Conservation (phyloP, 108 stramenopile genomes). For the Nitzschia palea region DNA sequence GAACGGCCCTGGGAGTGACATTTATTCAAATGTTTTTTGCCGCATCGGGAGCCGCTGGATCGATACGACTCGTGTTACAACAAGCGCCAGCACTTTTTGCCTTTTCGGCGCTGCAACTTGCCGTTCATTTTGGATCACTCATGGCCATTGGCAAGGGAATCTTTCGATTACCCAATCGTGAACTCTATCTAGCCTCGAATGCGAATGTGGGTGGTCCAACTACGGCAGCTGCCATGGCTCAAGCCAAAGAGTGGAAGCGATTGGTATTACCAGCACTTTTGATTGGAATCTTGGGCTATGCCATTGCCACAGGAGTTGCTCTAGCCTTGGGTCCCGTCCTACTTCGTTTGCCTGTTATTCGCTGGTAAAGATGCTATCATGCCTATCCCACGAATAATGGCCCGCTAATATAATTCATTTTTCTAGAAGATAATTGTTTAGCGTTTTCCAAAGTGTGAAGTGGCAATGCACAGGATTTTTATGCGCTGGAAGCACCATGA, state of each 20-base stretch:
- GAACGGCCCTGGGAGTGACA: slow-evolving; percentile 66
- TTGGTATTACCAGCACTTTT: slow-evolving; percentile 78
- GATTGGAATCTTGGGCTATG: slow-evolving; percentile 92
- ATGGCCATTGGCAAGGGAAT: slow-evolving; percentile 65
- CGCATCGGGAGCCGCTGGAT: slow-evolving; percentile 84
- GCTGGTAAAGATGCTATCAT: no score
- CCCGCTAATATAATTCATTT: background rate
- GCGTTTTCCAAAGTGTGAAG: no score
- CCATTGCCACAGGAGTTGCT: slow-evolving; percentile 84
- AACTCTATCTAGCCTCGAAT: slow-evolving; percentile 87
- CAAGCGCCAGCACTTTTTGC: slow-evolving; percentile 85
- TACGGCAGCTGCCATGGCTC: slow-evolving; percentile 93
- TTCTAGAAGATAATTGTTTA: background rate
- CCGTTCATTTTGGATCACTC: slow-evolving; percentile 73
- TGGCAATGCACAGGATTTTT: no score
- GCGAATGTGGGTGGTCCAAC: slow-evolving; percentile 93
- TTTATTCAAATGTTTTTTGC: slow-evolving; percentile 94
- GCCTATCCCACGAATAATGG: no score
- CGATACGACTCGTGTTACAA: slow-evolving; percentile 74
- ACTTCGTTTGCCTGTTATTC: slow-evolving; percentile 31
- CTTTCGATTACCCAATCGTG: slow-evolving; percentile 62
- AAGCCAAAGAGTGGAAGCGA: slow-evolving; percentile 88
- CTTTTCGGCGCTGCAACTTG: slow-evolving; percentile 81
- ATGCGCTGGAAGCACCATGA: no score
- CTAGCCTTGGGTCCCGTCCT: slow-evolving; percentile 74